Percentiles rank a stretch among this genome's conserved stretches.
phyloP scores from a whole-genome alignment of 495 filamentous ascomycete genomes.

The Lichina pygmaea region DNA sequence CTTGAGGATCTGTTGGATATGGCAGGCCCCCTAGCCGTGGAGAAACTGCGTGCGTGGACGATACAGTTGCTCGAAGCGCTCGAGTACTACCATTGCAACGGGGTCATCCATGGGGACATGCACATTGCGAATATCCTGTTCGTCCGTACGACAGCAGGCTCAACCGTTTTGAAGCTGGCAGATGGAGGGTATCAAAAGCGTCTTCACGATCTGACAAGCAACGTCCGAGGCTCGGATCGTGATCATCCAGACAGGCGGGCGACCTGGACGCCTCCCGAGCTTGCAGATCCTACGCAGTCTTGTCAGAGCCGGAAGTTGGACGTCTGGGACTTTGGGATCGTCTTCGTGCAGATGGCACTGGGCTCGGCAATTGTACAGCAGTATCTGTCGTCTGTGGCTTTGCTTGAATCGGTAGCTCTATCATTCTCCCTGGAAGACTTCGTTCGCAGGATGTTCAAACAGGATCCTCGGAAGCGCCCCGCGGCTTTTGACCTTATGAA shows the following conservation, averaged over 20 bases:
- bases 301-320: constrained; percentile 57
- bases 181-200: constrained; percentile 40
- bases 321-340: constrained; percentile 78
- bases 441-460: constrained; percentile 53
- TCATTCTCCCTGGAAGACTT: constrained; percentile 55
- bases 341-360: constrained; percentile 86
- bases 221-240: constrained; percentile 9
- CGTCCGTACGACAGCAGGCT: constrained; percentile 25
- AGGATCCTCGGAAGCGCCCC: constrained; percentile 57
- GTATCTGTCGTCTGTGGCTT: constrained; percentile 47
- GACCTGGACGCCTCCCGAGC: constrained; percentile 65
- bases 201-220: constrained; percentile 22
- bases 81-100: constrained; percentile 60
- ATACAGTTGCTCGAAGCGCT: constrained; percentile 75
- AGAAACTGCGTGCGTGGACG: constrained; percentile 58
- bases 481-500: constrained; percentile 75
- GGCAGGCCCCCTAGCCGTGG: constrained; percentile 40
- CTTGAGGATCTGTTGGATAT: constrained; percentile 58
- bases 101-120: constrained; percentile 54
- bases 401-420: constrained; percentile 35
- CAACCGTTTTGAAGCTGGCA: constrained; percentile 32
- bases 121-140: constrained; percentile 55
- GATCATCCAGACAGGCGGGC: constrained; percentile 37
- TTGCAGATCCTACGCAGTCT: constrained; percentile 28
- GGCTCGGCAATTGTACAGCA: constrained; percentile 47